These are phyloP conservation scores for Solanum megistacrolobum DNA, from an alignment of 257 asterid genomes.

Conservation along the genomic window DNA sequence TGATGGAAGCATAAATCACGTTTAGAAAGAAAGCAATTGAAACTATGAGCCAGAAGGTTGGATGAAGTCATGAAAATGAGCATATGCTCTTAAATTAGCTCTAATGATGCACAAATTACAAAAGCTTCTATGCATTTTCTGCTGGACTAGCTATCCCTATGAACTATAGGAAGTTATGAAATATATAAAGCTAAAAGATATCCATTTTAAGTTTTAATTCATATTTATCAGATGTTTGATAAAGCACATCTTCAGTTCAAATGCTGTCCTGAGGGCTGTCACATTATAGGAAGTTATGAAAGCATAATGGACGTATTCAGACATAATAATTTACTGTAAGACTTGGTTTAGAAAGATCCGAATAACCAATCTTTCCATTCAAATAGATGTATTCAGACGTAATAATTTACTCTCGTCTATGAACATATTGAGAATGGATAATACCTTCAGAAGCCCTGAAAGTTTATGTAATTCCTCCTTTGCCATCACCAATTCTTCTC, in stretches of 20 bases:
- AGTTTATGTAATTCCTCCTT: constrained; percentile 73
- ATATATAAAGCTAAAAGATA: background rate
- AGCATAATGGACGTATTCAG: background rate
- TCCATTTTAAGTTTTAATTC: background rate
- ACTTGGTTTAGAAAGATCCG: background rate
- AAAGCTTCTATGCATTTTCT: background rate
- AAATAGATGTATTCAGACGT: background rate
- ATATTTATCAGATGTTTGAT: background rate
- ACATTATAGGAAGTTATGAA: background rate
- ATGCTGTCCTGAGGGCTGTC: background rate
- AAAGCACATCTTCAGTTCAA: background rate
- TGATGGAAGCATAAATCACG: constrained; percentile 21
- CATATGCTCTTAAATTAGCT: background rate
- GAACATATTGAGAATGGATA: background rate
- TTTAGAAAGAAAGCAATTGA: background rate
- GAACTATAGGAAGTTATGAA: background rate
- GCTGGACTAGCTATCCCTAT: background rate
- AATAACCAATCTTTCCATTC: background rate
- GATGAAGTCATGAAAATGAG: background rate
- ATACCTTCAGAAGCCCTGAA: constrained; percentile 66
- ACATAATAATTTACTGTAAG: background rate
- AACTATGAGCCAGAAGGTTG: background rate
- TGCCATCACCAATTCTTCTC: constrained; percentile 53
- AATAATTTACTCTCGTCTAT: background rate
- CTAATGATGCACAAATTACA: background rate